These are phyloP conservation scores for Cercospora berteroae DNA, from an alignment of 2,329 filamentous ascomycete species.

Conservation along the genomic window DNA sequence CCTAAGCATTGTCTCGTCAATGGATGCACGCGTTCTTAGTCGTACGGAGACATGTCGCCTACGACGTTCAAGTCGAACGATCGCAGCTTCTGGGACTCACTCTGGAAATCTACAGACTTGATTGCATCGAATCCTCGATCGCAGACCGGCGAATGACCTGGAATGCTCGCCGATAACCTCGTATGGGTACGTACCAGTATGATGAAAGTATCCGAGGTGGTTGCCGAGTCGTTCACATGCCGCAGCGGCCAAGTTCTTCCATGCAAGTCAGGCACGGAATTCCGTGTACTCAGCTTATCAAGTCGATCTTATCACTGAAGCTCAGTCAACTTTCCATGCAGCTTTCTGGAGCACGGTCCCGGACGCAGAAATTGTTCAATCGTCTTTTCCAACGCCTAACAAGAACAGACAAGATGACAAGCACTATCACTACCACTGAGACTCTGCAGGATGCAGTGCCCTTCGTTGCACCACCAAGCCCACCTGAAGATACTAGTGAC, in stretches of 20 bases:
- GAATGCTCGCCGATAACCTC: background rate
- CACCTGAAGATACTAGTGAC: background rate
- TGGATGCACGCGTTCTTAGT: background rate
- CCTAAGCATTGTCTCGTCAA: background rate
- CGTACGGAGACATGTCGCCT: background rate
- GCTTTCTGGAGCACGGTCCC: background rate
- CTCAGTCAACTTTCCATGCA: background rate
- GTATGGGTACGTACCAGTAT: background rate
- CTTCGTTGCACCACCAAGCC: conserved; percentile 1
- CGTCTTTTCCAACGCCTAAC: background rate
- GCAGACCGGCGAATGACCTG: background rate
- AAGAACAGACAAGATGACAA: background rate
- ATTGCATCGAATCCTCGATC: background rate
- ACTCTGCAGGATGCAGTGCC: background rate
- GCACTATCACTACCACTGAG: background rate
- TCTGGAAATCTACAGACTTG: background rate
- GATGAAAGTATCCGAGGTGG: background rate
- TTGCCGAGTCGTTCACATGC: background rate
- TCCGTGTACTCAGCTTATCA: background rate
- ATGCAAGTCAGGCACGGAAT: background rate
- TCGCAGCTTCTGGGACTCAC: background rate
- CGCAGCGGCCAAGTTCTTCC: background rate
- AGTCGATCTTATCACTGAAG: background rate
- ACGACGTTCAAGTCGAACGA: background rate
- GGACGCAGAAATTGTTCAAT: background rate